phyloP scores from a whole-genome alignment of 1,284 basidiomycete species.

The Trametes polyzona region DNA sequence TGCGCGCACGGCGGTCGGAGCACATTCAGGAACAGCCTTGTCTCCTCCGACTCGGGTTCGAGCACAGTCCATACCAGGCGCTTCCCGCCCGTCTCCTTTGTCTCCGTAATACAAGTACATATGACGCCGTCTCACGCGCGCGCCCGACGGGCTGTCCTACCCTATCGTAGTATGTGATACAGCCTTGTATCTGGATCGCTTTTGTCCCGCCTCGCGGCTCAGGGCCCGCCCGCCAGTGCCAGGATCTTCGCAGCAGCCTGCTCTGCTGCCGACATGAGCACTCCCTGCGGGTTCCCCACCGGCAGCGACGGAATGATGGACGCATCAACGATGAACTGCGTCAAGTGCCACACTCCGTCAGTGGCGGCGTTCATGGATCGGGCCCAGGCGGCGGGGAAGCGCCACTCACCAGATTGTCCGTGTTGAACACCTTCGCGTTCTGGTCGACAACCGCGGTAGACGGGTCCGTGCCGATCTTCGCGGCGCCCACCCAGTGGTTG shows the following conservation, averaged over 20 bases:
- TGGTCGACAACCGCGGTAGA: constrained; percentile 54
- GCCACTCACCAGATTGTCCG: constrained; percentile 54
- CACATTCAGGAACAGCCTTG: constrained; percentile 9
- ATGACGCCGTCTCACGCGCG: too few relatives aligned
- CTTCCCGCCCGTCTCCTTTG: constrained; percentile 5
- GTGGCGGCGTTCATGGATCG: not conserved
- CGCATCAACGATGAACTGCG: constrained; percentile 44
- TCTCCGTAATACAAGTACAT: constrained; percentile 13
- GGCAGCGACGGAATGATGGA: constrained; percentile 50
- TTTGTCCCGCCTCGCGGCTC: constrained; percentile 17
- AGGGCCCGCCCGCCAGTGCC: constrained; percentile 56
- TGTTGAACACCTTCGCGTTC: constrained; percentile 60
- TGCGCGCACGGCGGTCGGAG: constrained; percentile 8
- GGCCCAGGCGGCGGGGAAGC: not conserved
- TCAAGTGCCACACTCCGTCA: constrained; percentile 15
- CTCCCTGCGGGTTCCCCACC: constrained; percentile 57
- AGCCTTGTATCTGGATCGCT: constrained; percentile 1
- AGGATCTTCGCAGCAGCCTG: constrained; percentile 57
- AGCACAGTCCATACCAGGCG: not conserved
- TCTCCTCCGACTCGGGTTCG: constrained; percentile 3
- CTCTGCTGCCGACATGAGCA: constrained; percentile 58
- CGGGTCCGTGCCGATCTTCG: constrained; percentile 47
- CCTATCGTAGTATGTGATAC: not conserved
- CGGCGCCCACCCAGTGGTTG: constrained; percentile 64
- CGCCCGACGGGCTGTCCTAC: too few relatives aligned